Conservation (phyloP, 2,329 filamentous ascomycete genomes). For the Aaosphaeria pasadenensis region DNA sequence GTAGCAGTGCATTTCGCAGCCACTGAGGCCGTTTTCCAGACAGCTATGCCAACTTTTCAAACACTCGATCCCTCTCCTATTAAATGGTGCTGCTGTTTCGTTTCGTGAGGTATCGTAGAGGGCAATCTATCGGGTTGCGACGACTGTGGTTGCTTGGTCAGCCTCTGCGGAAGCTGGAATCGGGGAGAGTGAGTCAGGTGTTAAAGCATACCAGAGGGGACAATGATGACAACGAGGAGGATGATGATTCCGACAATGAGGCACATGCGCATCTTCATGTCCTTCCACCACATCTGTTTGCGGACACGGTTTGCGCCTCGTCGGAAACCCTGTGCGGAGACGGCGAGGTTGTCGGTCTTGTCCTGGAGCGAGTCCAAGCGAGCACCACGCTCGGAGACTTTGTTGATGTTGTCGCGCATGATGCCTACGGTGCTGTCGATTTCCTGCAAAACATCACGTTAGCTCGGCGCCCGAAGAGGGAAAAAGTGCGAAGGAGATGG, state of each 20-base stretch:
- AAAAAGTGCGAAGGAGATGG: not conserved
- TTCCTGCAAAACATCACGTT: slow-evolving; percentile 60
- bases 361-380: slow-evolving; percentile 84
- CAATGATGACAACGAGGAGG: slow-evolving; percentile 88
- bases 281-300: slow-evolving; percentile 99
- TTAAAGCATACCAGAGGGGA: slow-evolving; percentile 69
- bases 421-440: slow-evolving; percentile 93
- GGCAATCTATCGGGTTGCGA: too few relatives aligned
- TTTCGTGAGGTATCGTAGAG: too few relatives aligned
- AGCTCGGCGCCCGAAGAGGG: slow-evolving; percentile 4
- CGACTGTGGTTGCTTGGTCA: too few relatives aligned
- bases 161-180: too few relatives aligned
- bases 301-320: slow-evolving; percentile 93
- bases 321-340: slow-evolving; percentile 92
- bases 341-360: slow-evolving; percentile 90
- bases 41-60: not conserved
- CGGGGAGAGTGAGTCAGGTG: too few relatives aligned
- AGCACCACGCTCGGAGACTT: slow-evolving; percentile 89
- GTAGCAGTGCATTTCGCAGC: not conserved
- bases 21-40: not conserved
- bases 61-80: not conserved
- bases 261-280: slow-evolving; percentile 99
- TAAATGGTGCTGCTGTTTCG: not conserved
- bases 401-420: slow-evolving; percentile 98
- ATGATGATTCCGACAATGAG: slow-evolving; percentile 88